Base-by-base conservation (phyloP, 331 rosid species). In the Malus hybrid region DNA sequence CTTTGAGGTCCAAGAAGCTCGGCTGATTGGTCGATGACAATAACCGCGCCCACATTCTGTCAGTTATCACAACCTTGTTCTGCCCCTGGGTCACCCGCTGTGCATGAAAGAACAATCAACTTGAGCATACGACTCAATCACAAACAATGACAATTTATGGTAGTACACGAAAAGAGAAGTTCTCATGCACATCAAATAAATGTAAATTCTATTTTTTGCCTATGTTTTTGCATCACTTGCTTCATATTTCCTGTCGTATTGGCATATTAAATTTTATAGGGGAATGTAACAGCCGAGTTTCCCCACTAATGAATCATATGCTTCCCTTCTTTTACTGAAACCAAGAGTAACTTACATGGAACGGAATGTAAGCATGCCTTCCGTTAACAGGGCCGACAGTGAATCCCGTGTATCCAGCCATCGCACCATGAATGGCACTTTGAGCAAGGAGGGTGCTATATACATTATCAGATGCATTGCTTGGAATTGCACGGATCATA, bases 401-500 rank as follows among this genome's bases (percentile, higher is more conserved):
- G 79, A 88, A 88, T 42, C 90, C 90, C 1, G 92, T 84, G 59
- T 80, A 84, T 73, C 92, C 90, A 19, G 88, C 87, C 90, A 86
- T 86, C 31, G 87, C 90, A 15, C 90, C 90, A 46, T 88, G 92
- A 78, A 88, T 7, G 29, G 86, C 88, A 67, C 83, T 86, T 1
- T 88, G 88, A 42, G 87, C 92, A 55, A 88, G 88, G 33, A 84
- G 85, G 6, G 90, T 88, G 73, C 87, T 84, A n/a, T 66, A 88
- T 2, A 88, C 80, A 52, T 88, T 86, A 54, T 88, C 90, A 29
- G 90, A 84, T 60, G 90, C 83, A 71, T 72, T 88, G 79, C 92
- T 78, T 3, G 87, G 88, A 62, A 88, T 54, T 0, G 90, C 24
- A 24, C 24, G 24, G 24, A 24, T 24, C 24, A 24, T 24, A 1